Base-by-base conservation (phyloP, 169 alveolate genomes). In the Eimeria necatrix region DNA sequence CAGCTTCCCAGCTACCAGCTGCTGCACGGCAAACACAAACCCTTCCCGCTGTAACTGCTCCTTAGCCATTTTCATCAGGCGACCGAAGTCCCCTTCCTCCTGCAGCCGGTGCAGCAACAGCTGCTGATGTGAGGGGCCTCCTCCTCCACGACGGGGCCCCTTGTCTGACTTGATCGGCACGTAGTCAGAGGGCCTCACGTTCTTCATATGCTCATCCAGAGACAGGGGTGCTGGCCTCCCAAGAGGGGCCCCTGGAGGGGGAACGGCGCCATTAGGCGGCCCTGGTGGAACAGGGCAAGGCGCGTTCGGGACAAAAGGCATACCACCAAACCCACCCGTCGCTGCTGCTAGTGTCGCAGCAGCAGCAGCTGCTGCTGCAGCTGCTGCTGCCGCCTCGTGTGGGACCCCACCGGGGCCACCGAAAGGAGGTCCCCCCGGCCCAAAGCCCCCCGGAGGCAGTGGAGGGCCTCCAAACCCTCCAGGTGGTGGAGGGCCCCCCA, bases 31-130 rank as follows among this genome's bases (percentile, higher is more conserved):
- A 22, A 64, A 64, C 0, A 64, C 76, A 22, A 64, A 64, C 46
- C 76, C 76, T 22, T 64, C 76, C 32, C 76, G 76, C 76, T 64
- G 76, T 9, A 64, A 51, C 76, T 64, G 76, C 76, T 64, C 76
- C 76, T 64, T 64, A 16, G 76, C 76, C 76, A 64, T 64, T 3
- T n/a, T 10, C 76, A 64, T 64, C 41, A 64, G 32, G 46, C 76
- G 22, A n/a, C 41, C 8, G 32, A 64, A 64, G 26, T 64, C 76
- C 22, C 76, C 76, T 9, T 64, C 68, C 68, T 56, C 68, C 68
- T 56, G 68, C 68, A 56, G 68, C 12, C 68, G 68, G 4, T 56
- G 68, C 76, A 64, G 76, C 76, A 64, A n/a, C 76, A 64, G 3
- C 76, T 64, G 76, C 76, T 16, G 46, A 10, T 22, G 46, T n/a